Conservation (phyloP, 1,284 basidiomycete species). For the Fomitopsis betulina region DNA sequence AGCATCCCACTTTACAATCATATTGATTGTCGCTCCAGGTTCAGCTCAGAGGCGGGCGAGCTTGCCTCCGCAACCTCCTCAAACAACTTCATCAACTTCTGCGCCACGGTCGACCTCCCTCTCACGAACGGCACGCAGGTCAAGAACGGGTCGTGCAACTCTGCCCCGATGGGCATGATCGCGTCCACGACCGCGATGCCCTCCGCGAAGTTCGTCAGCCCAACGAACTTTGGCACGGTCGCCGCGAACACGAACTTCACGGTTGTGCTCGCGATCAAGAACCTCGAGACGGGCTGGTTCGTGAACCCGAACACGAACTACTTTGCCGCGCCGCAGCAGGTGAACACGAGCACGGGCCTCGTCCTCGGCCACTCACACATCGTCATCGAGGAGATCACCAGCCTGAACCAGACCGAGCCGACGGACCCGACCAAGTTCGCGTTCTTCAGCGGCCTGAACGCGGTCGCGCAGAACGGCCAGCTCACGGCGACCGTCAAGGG, state of each 20-base stretch:
- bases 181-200: conserved; percentile 53
- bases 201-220: conserved; percentile 52
- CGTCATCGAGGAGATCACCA: conserved; percentile 49
- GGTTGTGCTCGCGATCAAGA: conserved; percentile 49
- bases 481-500: conserved; percentile 47
- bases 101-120: conserved; percentile 29
- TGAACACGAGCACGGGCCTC: conserved; percentile 42
- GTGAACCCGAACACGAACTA: conserved; percentile 57
- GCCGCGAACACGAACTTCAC: conserved; percentile 51
- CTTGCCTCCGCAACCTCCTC: conserved; percentile 38
- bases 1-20: background rate
- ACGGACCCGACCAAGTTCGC: conserved; percentile 52
- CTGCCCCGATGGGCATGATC: conserved; percentile 59
- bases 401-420: conserved; percentile 44
- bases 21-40: background rate
- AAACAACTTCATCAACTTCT: conserved; percentile 58
- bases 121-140: conserved; percentile 43
- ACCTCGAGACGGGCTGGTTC: conserved; percentile 59
- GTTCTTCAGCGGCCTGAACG: conserved; percentile 69
- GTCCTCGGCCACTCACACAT: conserved; percentile 64
- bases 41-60: conserved; percentile 36
- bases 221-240: conserved; percentile 50
- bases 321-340: conserved; percentile 63
- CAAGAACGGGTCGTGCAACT: conserved; percentile 56
- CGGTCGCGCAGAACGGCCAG: conserved; percentile 41